phyloP scores from a whole-genome alignment of 31 red algal genomes.

The Asparagopsis taxiformis region DNA sequence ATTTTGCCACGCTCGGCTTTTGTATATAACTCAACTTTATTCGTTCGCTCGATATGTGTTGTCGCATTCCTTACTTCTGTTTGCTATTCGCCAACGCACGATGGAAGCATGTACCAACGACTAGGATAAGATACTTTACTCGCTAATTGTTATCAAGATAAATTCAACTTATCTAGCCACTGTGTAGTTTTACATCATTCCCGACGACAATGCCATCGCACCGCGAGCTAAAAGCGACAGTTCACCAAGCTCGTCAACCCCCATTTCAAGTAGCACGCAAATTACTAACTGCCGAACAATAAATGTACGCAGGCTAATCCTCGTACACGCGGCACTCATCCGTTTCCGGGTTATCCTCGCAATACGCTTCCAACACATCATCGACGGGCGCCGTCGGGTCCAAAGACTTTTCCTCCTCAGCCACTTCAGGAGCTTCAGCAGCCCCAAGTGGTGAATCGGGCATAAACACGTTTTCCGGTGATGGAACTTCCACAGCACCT shows the following conservation, averaged over 20 bases:
- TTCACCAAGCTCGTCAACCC: not conserved
- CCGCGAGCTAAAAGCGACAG: no score
- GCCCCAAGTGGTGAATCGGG: constrained; percentile 7
- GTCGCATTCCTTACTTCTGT: no score
- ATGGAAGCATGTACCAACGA: no score
- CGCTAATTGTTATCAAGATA: no score
- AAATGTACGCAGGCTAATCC: constrained; percentile 20
- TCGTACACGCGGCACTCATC: constrained; percentile 86
- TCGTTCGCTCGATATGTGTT: no score
- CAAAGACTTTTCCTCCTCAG: constrained; percentile 21
- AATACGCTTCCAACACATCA: constrained; percentile 63
- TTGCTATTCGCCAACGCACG: no score
- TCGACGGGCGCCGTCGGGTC: constrained; percentile 44
- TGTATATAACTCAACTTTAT: no score
- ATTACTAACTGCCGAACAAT: not conserved
- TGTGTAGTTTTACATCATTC: no score
- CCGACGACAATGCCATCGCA: no score
- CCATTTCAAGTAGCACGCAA: not conserved
- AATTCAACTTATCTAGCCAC: no score
- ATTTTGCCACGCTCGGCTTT: no score
- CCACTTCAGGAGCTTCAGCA: constrained; percentile 4
- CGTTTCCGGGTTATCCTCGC: constrained; percentile 64
- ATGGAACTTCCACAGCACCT: constrained; percentile 37
- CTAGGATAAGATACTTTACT: no score
- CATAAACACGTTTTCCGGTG: constrained; percentile 12